These are phyloP conservation scores for Phyllostachys edulis DNA, from an alignment of 176 grass and related monocot species.

Conservation along the genomic window DNA sequence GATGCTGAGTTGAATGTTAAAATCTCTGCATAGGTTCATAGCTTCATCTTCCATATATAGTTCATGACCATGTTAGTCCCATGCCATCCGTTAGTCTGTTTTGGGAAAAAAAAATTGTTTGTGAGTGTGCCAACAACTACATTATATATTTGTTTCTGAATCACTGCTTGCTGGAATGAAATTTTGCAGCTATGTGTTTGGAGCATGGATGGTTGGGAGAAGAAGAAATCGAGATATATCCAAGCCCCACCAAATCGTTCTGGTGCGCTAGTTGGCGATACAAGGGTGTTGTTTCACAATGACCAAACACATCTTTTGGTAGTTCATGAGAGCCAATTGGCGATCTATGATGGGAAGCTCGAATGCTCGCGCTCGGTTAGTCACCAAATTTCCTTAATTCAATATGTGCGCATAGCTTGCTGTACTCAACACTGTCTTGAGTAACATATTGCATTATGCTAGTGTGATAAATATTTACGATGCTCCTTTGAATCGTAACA, in stretches of 20 bases:
- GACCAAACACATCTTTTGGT: constrained; percentile 92
- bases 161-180: constrained; percentile 21
- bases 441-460: not conserved
- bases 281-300: constrained; percentile 97
- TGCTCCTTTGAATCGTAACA: not conserved
- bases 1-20: not conserved
- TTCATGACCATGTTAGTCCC: constrained; percentile 5
- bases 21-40: not conserved
- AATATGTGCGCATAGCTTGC: not conserved
- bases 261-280: constrained; percentile 77
- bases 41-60: not conserved
- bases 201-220: constrained; percentile 99
- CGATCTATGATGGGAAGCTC: constrained; percentile 88
- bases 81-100: not conserved
- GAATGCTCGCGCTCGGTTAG: constrained; percentile 82
- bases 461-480: not conserved
- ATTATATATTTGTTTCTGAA: not conserved
- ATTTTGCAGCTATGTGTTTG: constrained; percentile 79
- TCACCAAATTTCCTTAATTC: constrained; percentile 13
- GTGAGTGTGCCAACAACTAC: not conserved
- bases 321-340: constrained; percentile 89
- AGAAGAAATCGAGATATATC: constrained; percentile 89
- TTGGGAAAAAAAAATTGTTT: not conserved
- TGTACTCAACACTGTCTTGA: not conserved
- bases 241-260: constrained; percentile 62